Conservation (phyloP, 768 basidiomycete species). For the Fistulinella prunicolor region DNA sequence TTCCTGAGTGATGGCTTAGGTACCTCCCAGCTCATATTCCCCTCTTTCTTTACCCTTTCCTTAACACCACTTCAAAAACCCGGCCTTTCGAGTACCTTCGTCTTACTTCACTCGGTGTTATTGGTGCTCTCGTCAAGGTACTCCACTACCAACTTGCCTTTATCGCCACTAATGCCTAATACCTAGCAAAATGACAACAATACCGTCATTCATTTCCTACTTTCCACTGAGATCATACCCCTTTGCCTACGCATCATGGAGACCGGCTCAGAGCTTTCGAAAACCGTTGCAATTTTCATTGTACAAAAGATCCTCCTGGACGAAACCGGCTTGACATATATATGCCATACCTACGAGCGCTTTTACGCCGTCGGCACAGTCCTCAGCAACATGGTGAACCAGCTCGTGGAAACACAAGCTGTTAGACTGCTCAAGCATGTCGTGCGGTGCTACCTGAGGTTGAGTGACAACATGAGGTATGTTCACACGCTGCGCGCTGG, state of each 20-base stretch:
- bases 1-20: neutral
- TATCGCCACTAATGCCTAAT: slow-evolving; percentile 10
- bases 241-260: slow-evolving; percentile 99
- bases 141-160: slow-evolving; percentile 14
- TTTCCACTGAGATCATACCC: slow-evolving; percentile 99
- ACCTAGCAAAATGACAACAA: slow-evolving; percentile 97
- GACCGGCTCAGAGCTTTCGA: slow-evolving; percentile 96
- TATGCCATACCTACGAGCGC: slow-evolving; percentile 99
- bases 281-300: slow-evolving; percentile 99
- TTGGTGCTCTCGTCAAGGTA: slow-evolving; percentile 97
- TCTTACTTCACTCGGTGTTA: slow-evolving; percentile 98
- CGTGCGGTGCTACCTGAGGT: slow-evolving; percentile 91
- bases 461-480: slow-evolving; percentile 94
- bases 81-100: slow-evolving; percentile 99
- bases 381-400: slow-evolving; percentile 97
- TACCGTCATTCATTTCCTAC: slow-evolving; percentile 97
- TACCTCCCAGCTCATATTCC: slow-evolving; percentile 86
- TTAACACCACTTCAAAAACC: slow-evolving; percentile 98
- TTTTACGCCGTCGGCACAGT: slow-evolving; percentile 99
- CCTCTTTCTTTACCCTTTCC: slow-evolving; percentile 91
- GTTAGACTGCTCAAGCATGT: slow-evolving; percentile 96
- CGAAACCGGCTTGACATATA: slow-evolving; percentile 96
- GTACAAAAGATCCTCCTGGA: slow-evolving; percentile 98
- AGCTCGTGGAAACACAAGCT: slow-evolving; percentile 96
- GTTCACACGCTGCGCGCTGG: slow-evolving; percentile 25